A percentile compares a stretch with the other conserved stretches of the same genome.
Evolutionary conservation across 352 stramenopile species (phyloP).

Genomic region (Phytophthora palmivora): DNA sequence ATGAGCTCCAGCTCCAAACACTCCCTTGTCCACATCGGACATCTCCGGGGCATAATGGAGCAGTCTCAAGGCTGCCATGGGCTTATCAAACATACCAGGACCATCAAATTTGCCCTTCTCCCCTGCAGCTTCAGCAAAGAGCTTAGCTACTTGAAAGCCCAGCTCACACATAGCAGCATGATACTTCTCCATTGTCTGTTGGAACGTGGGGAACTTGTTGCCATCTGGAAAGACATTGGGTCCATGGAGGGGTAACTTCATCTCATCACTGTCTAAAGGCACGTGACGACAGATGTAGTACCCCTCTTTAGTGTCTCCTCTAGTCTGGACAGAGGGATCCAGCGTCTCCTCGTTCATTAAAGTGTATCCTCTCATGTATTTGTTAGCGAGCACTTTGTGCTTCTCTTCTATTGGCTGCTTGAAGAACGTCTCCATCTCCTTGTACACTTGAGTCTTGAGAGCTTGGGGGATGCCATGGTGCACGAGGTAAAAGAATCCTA

Average conservation of each 20-base stretch:
- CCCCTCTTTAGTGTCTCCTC: slow-evolving; percentile 77
- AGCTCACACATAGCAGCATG: slow-evolving; percentile 57
- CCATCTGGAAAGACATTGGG: slow-evolving; percentile 69
- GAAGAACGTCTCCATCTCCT: slow-evolving; percentile 73
- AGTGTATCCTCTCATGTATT: slow-evolving; percentile 81
- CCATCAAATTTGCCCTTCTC: slow-evolving; percentile 54
- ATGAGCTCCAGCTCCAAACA: slow-evolving; percentile 83
- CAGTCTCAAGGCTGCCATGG: slow-evolving; percentile 83
- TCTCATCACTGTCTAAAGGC: slow-evolving; percentile 56
- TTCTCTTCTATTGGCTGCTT: slow-evolving; percentile 55
- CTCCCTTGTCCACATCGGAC: slow-evolving; percentile 60
- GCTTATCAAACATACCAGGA: slow-evolving; percentile 71
- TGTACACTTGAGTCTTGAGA: slow-evolving; percentile 58
- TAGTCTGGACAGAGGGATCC: slow-evolving; percentile 58
- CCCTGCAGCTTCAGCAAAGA: slow-evolving; percentile 68
- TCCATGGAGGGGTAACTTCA: slow-evolving; percentile 66
- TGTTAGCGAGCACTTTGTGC: slow-evolving; percentile 65
- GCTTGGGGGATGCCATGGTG: slow-evolving; percentile 49
- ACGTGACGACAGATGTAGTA: slow-evolving; percentile 84
- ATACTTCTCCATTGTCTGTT: slow-evolving; percentile 60
- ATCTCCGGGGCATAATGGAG: slow-evolving; percentile 79
- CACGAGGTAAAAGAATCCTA: slow-evolving; percentile 80
- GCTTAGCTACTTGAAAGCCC: slow-evolving; percentile 54
- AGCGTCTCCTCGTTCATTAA: slow-evolving; percentile 80
- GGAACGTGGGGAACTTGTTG: slow-evolving; percentile 51